Percentiles rank a stretch among this genome's conserved stretches.
These are phyloP conservation scores for Carex myosuroides DNA, from an alignment of 176 grass and related monocot genomes.

Conservation along the genomic window DNA sequence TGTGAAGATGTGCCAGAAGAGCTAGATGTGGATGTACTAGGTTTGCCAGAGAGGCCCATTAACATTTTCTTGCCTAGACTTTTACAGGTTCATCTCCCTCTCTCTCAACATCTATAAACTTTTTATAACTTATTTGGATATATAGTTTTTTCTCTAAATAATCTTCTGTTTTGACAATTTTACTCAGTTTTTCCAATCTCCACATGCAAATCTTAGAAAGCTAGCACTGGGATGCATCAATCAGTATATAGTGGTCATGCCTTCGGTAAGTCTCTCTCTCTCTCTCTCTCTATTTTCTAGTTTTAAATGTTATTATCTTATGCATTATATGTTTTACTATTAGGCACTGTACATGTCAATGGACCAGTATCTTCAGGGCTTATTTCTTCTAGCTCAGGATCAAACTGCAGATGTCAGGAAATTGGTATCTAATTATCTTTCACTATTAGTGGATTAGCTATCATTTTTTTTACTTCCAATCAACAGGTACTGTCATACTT, in stretches of 20 bases:
- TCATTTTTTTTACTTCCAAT: not conserved
- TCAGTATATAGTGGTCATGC: constrained; percentile 92
- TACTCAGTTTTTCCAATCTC: constrained; percentile 86
- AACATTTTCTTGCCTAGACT: constrained; percentile 89
- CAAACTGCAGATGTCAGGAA: constrained; percentile 84
- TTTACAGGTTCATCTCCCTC: constrained; percentile 53
- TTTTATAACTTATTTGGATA: not conserved
- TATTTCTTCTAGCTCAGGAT: constrained; percentile 84
- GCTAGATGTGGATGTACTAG: constrained; percentile 83
- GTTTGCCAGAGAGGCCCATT: constrained; percentile 78
- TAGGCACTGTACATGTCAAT: constrained; percentile 89
- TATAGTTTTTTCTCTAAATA: not conserved
- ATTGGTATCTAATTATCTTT: constrained; percentile 40
- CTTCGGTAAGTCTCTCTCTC: constrained; percentile 37
- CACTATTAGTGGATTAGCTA: not conserved
- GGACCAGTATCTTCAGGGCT: constrained; percentile 93
- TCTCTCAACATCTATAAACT: not conserved
- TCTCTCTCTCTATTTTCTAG: constrained; percentile 1
- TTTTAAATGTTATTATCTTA: not conserved
- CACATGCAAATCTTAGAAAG: constrained; percentile 75
- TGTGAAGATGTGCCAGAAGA: constrained; percentile 98
- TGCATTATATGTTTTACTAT: not conserved
- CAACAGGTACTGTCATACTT: not conserved
- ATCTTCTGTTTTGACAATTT: constrained; percentile 28
- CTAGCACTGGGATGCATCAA: constrained; percentile 82